Conservation (phyloP, 2,329 filamentous ascomycete species). For the Fusarium nygamai region DNA sequence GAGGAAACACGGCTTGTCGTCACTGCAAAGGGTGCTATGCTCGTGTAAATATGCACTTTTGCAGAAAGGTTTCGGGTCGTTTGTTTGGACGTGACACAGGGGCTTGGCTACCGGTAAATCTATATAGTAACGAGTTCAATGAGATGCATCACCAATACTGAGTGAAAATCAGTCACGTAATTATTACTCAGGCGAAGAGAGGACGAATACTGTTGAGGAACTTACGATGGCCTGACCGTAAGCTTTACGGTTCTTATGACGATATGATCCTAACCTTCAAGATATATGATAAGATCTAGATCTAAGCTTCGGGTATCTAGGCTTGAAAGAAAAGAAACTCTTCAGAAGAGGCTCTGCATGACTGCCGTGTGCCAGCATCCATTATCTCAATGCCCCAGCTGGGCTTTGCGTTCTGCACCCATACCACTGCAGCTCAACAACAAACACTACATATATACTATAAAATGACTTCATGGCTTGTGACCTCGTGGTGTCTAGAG, state of each 20-base stretch:
- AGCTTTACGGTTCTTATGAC: not conserved
- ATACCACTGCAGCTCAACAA: no score
- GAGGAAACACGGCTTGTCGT: not conserved
- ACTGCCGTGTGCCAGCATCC: not conserved
- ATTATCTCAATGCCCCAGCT: not conserved
- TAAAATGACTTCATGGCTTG: not conserved
- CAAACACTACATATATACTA: not conserved
- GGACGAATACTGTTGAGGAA: not conserved
- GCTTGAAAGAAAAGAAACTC: not conserved
- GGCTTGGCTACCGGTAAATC: not conserved
- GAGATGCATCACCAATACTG: not conserved
- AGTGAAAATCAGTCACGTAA: not conserved
- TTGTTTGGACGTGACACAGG: not conserved
- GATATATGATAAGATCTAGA: not conserved
- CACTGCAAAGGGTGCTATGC: not conserved
- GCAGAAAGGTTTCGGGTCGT: not conserved
- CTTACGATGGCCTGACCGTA: not conserved
- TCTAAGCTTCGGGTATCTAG: not conserved
- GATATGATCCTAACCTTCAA: not conserved
- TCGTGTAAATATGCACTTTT: not conserved
- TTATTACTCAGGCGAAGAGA: not conserved
- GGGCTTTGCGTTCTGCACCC: not conserved
- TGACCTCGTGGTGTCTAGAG: slow-evolving; percentile 19
- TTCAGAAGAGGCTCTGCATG: not conserved
- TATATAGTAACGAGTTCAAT: not conserved